Percentiles rank a stretch among this genome's conserved stretches.
These are phyloP conservation scores for Phytophthora chlamydospora DNA, from an alignment of 352 stramenopile species.

Conservation along the genomic window DNA sequence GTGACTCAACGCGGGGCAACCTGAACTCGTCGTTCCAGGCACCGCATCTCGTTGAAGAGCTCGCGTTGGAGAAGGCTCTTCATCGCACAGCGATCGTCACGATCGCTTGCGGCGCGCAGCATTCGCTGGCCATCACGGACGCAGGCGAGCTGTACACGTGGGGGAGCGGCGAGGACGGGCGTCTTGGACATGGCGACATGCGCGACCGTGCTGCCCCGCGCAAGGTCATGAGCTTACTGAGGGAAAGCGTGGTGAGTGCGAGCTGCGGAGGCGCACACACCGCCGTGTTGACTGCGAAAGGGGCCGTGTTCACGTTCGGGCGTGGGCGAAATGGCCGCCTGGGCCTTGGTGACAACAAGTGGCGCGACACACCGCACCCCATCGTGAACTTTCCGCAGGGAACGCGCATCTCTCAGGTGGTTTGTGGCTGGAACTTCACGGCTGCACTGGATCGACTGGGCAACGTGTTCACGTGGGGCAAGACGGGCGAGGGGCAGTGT, in stretches of 20 bases:
- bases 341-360: constrained; percentile 77
- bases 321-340: constrained; percentile 75
- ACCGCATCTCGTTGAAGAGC: constrained; percentile 76
- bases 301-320: constrained; percentile 77
- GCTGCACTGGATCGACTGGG: constrained; percentile 56
- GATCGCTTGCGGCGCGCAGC: constrained; percentile 76
- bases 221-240: constrained; percentile 83
- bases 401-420: constrained; percentile 50
- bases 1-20: constrained; percentile 13
- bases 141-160: constrained; percentile 82
- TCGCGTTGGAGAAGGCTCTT: constrained; percentile 81
- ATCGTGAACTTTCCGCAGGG: constrained; percentile 51
- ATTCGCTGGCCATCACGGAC: constrained; percentile 75
- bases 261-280: constrained; percentile 85
- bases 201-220: constrained; percentile 72
- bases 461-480: constrained; percentile 85
- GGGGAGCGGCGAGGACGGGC: constrained; percentile 83
- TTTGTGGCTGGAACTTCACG: constrained; percentile 88
- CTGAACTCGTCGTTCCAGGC: constrained; percentile 48
- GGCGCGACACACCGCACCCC: constrained; percentile 70
- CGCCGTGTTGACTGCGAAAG: constrained; percentile 65
- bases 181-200: constrained; percentile 83
- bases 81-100: constrained; percentile 64
- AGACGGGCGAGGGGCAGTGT: constrained; percentile 88
- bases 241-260: constrained; percentile 63